Percentiles rank a stretch among this genome's conserved stretches.
These are phyloP conservation scores for Exophiala sp. DNA, from an alignment of 2,329 filamentous ascomycete species.

Conservation along the genomic window DNA sequence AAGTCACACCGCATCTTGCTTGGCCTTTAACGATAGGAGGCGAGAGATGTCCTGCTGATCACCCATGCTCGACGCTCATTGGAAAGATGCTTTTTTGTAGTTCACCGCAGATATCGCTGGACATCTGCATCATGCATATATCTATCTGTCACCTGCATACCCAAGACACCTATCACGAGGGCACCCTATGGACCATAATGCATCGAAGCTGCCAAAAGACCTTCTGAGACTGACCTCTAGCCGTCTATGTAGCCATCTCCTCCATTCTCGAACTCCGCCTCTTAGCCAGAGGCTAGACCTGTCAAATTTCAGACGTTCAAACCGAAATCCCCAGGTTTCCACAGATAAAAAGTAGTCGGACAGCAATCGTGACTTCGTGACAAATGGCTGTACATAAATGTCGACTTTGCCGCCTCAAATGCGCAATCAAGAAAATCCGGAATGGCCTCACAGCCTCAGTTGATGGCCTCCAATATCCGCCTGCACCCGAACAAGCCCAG, in stretches of 20 bases:
- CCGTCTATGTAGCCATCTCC: not conserved
- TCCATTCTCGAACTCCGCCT: too few relatives aligned
- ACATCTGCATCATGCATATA: too few relatives aligned
- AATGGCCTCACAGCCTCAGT: not conserved
- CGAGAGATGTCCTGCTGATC: too few relatives aligned
- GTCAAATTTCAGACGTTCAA: not conserved
- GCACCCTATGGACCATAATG: too few relatives aligned
- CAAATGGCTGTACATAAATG: not conserved
- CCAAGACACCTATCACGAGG: too few relatives aligned
- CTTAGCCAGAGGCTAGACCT: not conserved
- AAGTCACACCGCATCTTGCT: too few relatives aligned
- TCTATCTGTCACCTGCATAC: too few relatives aligned
- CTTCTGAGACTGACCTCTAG: not conserved
- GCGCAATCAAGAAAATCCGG: not conserved
- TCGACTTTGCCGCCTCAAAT: not conserved
- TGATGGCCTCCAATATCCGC: not conserved
- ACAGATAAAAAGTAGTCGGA: not conserved
- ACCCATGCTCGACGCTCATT: too few relatives aligned
- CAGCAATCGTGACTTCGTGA: not conserved
- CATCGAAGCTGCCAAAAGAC: too few relatives aligned
- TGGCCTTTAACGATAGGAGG: too few relatives aligned
- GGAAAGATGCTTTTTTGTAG: too few relatives aligned
- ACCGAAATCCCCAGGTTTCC: not conserved
- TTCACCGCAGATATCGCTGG: too few relatives aligned
- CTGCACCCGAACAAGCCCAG: slow-evolving; percentile 27